Evolutionary conservation across 805 yeast species (phyloP).

Genomic region (Jamesozyma jinghongensis): DNA sequence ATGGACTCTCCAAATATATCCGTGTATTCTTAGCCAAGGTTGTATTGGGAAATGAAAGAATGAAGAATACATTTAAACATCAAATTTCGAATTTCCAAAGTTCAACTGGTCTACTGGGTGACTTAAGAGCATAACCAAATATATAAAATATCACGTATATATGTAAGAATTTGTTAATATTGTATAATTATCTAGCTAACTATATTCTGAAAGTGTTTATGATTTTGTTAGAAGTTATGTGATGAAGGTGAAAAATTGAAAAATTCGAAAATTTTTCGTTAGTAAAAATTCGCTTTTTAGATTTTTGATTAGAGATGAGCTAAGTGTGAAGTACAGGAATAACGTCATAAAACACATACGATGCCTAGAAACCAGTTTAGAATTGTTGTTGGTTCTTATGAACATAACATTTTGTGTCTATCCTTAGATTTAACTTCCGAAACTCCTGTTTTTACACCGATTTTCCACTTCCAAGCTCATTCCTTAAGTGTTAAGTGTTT

Average conservation of each 20-base stretch:
- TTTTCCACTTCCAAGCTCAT: conserved; percentile 95
- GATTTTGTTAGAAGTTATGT: too few relatives aligned
- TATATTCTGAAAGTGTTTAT: too few relatives aligned
- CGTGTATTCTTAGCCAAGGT: conserved; percentile 38
- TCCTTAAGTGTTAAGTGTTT: conserved; percentile 77
- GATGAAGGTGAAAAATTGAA: too few relatives aligned
- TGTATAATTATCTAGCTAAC: too few relatives aligned
- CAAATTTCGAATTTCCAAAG: conserved; percentile 19
- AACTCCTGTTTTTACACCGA: conserved; percentile 73
- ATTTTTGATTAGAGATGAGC: background rate
- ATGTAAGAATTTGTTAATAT: too few relatives aligned
- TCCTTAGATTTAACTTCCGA: conserved; percentile 51
- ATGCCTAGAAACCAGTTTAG: conserved; percentile 44
- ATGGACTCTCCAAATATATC: conserved; percentile 30
- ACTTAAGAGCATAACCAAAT: background rate
- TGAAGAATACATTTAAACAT: conserved; percentile 33
- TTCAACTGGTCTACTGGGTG: background rate
- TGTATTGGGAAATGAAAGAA: conserved; percentile 42
- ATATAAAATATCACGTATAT: too few relatives aligned
- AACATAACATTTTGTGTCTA: conserved; percentile 80
- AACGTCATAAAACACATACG: background rate
- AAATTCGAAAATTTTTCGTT: background rate
- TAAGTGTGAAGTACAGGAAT: background rate
- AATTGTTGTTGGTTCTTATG: conserved; percentile 90
- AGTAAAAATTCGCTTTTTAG: background rate